Evolutionary conservation across 352 stramenopile genomes (phyloP).

Genomic region (Pythium guiyangense): DNA sequence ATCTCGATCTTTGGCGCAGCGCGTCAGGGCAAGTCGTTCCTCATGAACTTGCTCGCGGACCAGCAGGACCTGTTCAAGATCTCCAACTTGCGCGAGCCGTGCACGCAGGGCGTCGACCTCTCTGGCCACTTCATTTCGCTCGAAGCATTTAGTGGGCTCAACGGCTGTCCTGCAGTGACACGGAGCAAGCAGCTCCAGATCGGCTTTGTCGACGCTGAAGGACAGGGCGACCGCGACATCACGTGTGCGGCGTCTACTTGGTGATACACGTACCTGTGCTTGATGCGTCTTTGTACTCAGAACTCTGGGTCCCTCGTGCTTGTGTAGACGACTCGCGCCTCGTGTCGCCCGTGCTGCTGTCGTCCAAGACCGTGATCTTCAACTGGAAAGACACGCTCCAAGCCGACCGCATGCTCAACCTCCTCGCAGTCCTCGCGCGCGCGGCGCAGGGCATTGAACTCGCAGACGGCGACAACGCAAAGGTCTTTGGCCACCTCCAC

Average conservation of each 20-base stretch:
- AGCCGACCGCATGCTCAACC: conserved; percentile 79
- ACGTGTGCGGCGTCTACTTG: conserved; percentile 41
- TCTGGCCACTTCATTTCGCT: conserved; percentile 75
- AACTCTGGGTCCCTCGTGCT: neutral
- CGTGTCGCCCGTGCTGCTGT: conserved; percentile 77
- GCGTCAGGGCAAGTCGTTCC: conserved; percentile 80
- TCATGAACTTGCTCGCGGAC: conserved; percentile 85
- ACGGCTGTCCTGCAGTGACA: conserved; percentile 47
- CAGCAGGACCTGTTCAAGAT: conserved; percentile 88
- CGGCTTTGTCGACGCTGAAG: conserved; percentile 85
- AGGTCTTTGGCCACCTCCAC: conserved; percentile 86
- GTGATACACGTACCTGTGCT: neutral
- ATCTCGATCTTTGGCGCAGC: conserved; percentile 85
- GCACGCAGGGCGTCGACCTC: conserved; percentile 81
- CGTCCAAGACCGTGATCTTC: conserved; percentile 86
- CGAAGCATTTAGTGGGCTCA: conserved; percentile 60
- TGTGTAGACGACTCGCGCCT: conserved; percentile 70
- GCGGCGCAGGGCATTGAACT: conserved; percentile 81
- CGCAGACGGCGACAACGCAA: conserved; percentile 63
- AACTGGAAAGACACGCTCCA: conserved; percentile 89
- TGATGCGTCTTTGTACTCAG: neutral
- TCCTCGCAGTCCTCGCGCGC: conserved; percentile 73
- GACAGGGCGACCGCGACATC: conserved; percentile 82
- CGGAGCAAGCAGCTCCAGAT: conserved; percentile 46
- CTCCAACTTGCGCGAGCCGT: conserved; percentile 81